Evolutionary conservation across 768 basidiomycete genomes (phyloP).

Genomic region (Boletus rubescentipes): DNA sequence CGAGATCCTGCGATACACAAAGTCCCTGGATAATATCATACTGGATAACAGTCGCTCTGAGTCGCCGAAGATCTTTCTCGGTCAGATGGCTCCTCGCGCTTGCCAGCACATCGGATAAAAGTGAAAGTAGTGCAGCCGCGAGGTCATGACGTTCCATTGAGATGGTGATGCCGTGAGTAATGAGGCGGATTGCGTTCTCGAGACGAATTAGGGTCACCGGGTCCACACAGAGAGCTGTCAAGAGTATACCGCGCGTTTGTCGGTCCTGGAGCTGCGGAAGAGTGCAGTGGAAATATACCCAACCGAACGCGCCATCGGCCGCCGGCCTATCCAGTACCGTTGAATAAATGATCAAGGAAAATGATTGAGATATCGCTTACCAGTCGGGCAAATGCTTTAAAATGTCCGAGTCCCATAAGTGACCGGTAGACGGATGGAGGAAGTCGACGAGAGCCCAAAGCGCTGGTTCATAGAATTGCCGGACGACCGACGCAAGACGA

Average conservation of each 20-base stretch:
- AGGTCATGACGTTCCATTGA: conserved; percentile 23
- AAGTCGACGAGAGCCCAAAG: conserved; percentile 43
- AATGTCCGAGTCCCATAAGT: conserved; percentile 41
- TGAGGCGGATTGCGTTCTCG: conserved; percentile 38
- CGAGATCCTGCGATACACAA: conserved; percentile 31
- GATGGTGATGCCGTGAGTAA: conserved; percentile 36
- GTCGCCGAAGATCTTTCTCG: conserved; percentile 26
- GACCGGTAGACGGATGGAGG: conserved; percentile 41
- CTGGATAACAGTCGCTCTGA: conserved; percentile 45
- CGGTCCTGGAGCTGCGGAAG: conserved; percentile 21
- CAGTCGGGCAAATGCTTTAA: conserved; percentile 11
- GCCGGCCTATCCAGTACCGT: conserved; percentile 8
- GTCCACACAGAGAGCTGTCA: conserved; percentile 31
- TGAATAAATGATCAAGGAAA: background rate
- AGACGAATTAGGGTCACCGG: conserved; percentile 29
- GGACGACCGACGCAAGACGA: conserved; percentile 40
- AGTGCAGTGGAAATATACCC: conserved; percentile 41
- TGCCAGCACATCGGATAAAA: conserved; percentile 41
- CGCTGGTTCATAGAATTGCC: conserved; percentile 41
- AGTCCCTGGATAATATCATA: conserved; percentile 34
- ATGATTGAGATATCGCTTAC: conserved; percentile 23
- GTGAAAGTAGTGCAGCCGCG: conserved; percentile 33
- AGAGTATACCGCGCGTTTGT: conserved; percentile 33
- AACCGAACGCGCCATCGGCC: conserved; percentile 38
- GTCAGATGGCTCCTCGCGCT: conserved; percentile 29